Evolutionary conservation across 164 flowering plant species (phyloP).

Genomic region (Taxillus chinensis): DNA sequence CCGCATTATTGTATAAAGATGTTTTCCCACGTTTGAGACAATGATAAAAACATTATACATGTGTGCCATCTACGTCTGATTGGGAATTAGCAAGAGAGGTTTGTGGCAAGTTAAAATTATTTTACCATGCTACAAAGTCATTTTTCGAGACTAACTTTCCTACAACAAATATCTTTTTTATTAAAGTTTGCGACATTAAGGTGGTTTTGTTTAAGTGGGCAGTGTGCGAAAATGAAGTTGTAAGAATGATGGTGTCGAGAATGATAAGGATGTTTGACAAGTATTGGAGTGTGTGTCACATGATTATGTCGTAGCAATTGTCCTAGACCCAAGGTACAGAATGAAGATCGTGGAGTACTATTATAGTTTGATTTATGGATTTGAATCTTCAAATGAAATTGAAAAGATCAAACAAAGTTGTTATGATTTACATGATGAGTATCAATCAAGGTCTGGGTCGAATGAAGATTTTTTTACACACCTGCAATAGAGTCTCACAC

Average conservation of each 20-base stretch:
- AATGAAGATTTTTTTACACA: neutral
- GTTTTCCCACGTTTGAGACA: no score
- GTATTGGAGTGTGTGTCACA: conserved; percentile 7
- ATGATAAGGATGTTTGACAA: neutral
- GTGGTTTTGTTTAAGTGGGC: neutral
- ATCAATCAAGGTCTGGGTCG: neutral
- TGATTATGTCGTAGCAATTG: conserved; percentile 10
- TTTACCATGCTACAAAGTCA: neutral
- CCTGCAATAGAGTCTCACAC: neutral
- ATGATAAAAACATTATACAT: no score
- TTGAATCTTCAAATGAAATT: neutral
- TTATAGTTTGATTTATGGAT: conserved; percentile 4
- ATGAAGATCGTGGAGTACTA: conserved; percentile 10
- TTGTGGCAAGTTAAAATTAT: neutral
- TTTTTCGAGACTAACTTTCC: neutral
- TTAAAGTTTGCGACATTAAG: conserved; percentile 1
- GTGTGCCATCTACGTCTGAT: no score
- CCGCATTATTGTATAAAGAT: no score
- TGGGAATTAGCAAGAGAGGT: neutral
- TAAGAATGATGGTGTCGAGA: neutral
- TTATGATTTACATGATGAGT: neutral
- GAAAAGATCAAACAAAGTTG: neutral
- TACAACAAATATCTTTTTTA: neutral
- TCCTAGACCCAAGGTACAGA: conserved; percentile 11
- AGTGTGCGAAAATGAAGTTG: neutral